Base-by-base conservation (phyloP, 129 eudicot species). In the Daucus carota region DNA sequence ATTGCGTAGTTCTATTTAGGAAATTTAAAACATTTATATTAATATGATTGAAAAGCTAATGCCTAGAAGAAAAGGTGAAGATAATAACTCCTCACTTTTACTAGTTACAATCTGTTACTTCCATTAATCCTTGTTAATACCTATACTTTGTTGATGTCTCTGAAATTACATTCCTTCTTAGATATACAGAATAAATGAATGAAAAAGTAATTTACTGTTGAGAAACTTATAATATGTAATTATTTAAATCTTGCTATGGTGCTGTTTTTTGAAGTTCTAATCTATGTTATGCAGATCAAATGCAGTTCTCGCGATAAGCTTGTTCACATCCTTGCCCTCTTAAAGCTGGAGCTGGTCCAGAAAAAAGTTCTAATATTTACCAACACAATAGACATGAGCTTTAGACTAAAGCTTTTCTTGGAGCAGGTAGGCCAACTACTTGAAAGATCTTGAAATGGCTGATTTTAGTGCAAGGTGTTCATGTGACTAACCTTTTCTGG, bases 301-400 rank as follows among this genome's bases (percentile, higher is more conserved):
- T 95, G 99, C 85, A 70, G 88, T 72, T 79, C 90, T 26, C 92
- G 91, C 28, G 99, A 95, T 82, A 95, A 95, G 83, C 85, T 89
- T 83, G 83, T 95, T 20, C 78, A 89, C 77, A 85, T 92, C 80
- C 91, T 92, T 43, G 97, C 96, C 42, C 87, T 95, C 73, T 79
- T 95, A 81, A 89, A 89, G 88, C 78, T 91, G 86, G 92, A 95
- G 85, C 89, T 95, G 75, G 88, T 95, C 66, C 97, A 89, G 66
- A 91, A 91, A 81, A 95, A 95, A 84, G 96, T 88, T 60, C 82
- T 95, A 80, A 84, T 89, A 75, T 95, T 91, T 78, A 87, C 97
- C n/a, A 95, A 95, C 76, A 80, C 99, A 72, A 95, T 92, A 34
- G 92, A 92, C 89, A 92, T 78, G 76, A 84, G 97, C 85, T 95